These are phyloP conservation scores for Sugiyamaella floridensis DNA, from an alignment of 805 yeast genomes.

Conservation along the genomic window DNA sequence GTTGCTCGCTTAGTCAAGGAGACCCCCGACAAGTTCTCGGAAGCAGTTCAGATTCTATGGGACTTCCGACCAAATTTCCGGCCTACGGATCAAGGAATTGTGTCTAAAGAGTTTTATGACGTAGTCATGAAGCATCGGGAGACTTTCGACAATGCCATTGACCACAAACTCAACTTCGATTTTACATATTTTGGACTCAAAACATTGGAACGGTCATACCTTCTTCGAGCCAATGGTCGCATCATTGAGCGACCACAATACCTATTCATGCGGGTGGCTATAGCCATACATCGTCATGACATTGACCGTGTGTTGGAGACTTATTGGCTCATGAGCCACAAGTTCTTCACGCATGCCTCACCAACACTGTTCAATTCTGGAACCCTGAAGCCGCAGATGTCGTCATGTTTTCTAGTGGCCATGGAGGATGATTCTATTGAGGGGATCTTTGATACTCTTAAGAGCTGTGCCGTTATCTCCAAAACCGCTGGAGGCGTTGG, in stretches of 20 bases:
- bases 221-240: conserved; percentile 44
- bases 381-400: conserved; percentile 67
- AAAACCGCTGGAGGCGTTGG: conserved; percentile 95
- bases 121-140: conserved; percentile 53
- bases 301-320: conserved; percentile 62
- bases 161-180: conserved; percentile 59
- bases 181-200: conserved; percentile 81
- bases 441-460: conserved; percentile 82
- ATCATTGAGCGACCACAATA: conserved; percentile 84
- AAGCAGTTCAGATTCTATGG: conserved; percentile 58
- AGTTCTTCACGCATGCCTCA: conserved; percentile 84
- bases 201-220: conserved; percentile 74
- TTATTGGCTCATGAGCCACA: conserved; percentile 73
- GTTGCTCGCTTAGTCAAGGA: conserved; percentile 83
- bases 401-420: conserved; percentile 84
- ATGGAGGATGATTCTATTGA: conserved; percentile 90
- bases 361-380: conserved; percentile 93
- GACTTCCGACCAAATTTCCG: conserved; percentile 67
- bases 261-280: conserved; percentile 76
- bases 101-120: conserved; percentile 52
- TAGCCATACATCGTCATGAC: conserved; percentile 74
- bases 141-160: conserved; percentile 59
- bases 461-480: conserved; percentile 80
- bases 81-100: conserved; percentile 51
- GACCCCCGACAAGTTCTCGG: conserved; percentile 71